Evolutionary conservation across 2,329 filamentous ascomycete genomes (phyloP), one percentile per base, ranked within the genome.

Genomic region (Cordyceps fumosorosea): DNA sequence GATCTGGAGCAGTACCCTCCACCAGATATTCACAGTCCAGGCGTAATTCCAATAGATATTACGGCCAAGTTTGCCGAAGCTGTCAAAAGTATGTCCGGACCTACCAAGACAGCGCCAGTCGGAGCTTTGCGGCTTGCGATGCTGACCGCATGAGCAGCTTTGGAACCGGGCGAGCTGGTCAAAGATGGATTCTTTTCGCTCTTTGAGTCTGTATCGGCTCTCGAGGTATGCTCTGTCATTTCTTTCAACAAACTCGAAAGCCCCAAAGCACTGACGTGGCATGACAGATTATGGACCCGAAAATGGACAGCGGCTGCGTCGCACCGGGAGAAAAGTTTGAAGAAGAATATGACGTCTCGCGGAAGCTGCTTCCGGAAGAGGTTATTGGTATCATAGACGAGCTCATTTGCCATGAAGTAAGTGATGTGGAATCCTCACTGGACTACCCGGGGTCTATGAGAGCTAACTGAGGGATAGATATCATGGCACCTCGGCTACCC

Each of bases 401-500:
- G 73, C 78, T 99, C 40, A 79, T 97, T 22, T 95, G 89, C 71
- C 88, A 93, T 60, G 95, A 98, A 83, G 91, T 93, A 70, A 62
- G 77, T 66, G 40, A 37, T 3, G 10, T 37, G 5, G 11, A 26
- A 18, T 37, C 22, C 40, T 11, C 8, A 20, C 24, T 20, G 22
- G 24, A 22, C 29, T 4, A 11, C 8, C n/a, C 20, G 1, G 14
- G 48, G 22, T 47, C 54, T 42, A 56, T 40, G 29, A 20, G 22
- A 34, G 44, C 56, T 63, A 12, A 63, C 44, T 37, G 34, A n/a
- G 12, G 5, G 4, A 29, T 69, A 95, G 88, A 96, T 96, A 85
- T 91, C 92, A 65, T 99, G 96, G 93, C 92, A 98, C 72, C 86
- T 91, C 68, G 95, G 96, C n/a, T 93, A 96, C 70, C 92, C 95